Percentiles rank a stretch among this genome's conserved stretches.
phyloP scores from a whole-genome alignment of 2,329 filamentous ascomycete species.

The Aspergillus sp. region DNA sequence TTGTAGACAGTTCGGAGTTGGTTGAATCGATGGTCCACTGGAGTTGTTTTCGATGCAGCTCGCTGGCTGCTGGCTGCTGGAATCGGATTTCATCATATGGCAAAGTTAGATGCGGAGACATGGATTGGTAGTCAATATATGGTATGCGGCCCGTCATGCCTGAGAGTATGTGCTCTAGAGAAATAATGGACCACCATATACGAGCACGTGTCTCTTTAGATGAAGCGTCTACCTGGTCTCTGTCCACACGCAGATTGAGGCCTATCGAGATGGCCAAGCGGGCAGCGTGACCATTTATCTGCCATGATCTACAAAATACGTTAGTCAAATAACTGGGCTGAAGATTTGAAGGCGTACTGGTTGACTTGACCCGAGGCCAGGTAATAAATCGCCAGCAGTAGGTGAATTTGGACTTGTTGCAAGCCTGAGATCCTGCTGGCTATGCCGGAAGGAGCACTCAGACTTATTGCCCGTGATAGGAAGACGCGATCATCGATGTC shows the following conservation, averaged over 20 bases:
- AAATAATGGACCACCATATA: slow-evolving; percentile 43
- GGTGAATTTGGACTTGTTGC: neutral
- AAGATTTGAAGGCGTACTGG: neutral
- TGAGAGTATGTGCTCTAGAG: slow-evolving; percentile 39
- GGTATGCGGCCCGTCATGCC: slow-evolving; percentile 41
- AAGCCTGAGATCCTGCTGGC: neutral
- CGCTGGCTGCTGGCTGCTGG: neutral
- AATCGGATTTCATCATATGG: neutral
- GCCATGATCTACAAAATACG: slow-evolving; percentile 36
- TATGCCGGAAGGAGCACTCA: neutral
- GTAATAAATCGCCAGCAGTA: neutral
- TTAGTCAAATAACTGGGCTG: neutral
- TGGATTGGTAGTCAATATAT: neutral
- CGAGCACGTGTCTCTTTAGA: slow-evolving; percentile 41
- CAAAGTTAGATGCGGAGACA: neutral
- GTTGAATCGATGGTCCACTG: neutral
- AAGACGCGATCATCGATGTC: neutral
- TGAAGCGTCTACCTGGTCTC: slow-evolving; percentile 28
- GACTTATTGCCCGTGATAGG: neutral
- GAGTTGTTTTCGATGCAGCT: neutral
- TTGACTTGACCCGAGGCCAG: neutral
- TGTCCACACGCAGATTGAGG: slow-evolving; percentile 40
- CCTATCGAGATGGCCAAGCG: slow-evolving; percentile 40
- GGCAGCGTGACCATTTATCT: slow-evolving; percentile 36
- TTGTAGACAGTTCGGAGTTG: neutral